Evolutionary conservation across 345 rosid species (phyloP).

Genomic region (Firmiana major): DNA sequence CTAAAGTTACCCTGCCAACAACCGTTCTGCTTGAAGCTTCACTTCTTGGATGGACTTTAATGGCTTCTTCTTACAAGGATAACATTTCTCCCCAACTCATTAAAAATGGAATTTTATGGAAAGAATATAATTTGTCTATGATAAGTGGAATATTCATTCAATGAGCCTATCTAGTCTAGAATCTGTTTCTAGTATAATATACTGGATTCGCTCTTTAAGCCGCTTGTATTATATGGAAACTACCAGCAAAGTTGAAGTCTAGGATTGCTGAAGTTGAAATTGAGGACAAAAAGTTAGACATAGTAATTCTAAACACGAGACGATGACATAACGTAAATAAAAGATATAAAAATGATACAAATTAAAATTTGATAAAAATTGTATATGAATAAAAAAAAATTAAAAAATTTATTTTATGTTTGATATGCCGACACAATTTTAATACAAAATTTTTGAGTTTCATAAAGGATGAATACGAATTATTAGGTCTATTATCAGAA

Average conservation of each 20-base stretch:
- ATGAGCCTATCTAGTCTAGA: not conserved
- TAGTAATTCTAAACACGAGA: too few species aligned
- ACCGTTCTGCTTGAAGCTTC: not conserved
- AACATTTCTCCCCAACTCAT: not conserved
- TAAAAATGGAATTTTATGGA: not conserved
- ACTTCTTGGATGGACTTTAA: not conserved
- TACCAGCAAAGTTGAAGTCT: constrained; percentile 46
- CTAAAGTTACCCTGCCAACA: not conserved
- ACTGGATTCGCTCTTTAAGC: not conserved
- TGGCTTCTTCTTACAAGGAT: not conserved
- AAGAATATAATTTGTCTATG: not conserved
- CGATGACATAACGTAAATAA: too few species aligned
- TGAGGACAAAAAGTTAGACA: too few species aligned
- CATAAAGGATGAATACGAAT: too few species aligned
- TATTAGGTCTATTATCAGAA: too few species aligned
- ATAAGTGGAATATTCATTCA: not conserved
- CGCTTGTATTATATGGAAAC: not conserved
- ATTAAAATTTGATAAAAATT: too few species aligned
- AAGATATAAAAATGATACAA: too few species aligned
- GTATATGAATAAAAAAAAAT: too few species aligned
- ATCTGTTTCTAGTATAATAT: not conserved
- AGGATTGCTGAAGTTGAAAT: constrained; percentile 51
- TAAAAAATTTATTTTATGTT: too few species aligned
- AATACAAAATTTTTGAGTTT: too few species aligned
- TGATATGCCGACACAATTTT: too few species aligned